These are phyloP conservation scores for Oryza coarctata DNA, from an alignment of 176 grass and related monocot species.

Conservation along the genomic window DNA sequence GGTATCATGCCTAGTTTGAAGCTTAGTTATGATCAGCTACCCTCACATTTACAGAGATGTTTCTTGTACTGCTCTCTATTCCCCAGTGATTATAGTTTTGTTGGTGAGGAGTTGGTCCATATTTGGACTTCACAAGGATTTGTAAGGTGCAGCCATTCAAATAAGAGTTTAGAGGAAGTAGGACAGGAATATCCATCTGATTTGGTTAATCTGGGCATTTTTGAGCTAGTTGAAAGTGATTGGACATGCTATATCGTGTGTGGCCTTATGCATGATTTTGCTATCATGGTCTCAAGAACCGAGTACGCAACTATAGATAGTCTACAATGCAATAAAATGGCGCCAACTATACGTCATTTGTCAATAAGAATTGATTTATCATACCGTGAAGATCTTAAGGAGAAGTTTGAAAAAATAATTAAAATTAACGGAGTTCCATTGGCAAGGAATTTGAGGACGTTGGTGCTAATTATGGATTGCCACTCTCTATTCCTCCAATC, in stretches of 20 bases:
- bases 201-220: constrained; percentile 19
- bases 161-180: constrained; percentile 26
- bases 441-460: constrained; percentile 17
- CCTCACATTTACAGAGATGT: constrained; percentile 7
- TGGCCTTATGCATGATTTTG: constrained; percentile 42
- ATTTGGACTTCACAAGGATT: constrained; percentile 56
- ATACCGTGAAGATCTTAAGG: background rate
- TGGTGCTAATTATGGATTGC: constrained; percentile 28
- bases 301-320: constrained; percentile 17
- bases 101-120: background rate
- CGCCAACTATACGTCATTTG: constrained; percentile 20
- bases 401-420: background rate
- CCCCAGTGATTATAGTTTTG: constrained; percentile 10
- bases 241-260: background rate
- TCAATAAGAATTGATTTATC: constrained; percentile 19
- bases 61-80: constrained; percentile 23
- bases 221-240: background rate
- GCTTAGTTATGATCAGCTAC: constrained; percentile 21
- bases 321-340: background rate
- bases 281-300: constrained; percentile 23
- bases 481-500: background rate
- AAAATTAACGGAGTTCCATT: too few species aligned
- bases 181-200: constrained; percentile 18
- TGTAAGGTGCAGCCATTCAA: background rate
- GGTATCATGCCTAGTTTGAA: constrained; percentile 3